Evolutionary conservation across 768 basidiomycete genomes (phyloP).

Genomic region (Daedaleopsis sinensis): DNA sequence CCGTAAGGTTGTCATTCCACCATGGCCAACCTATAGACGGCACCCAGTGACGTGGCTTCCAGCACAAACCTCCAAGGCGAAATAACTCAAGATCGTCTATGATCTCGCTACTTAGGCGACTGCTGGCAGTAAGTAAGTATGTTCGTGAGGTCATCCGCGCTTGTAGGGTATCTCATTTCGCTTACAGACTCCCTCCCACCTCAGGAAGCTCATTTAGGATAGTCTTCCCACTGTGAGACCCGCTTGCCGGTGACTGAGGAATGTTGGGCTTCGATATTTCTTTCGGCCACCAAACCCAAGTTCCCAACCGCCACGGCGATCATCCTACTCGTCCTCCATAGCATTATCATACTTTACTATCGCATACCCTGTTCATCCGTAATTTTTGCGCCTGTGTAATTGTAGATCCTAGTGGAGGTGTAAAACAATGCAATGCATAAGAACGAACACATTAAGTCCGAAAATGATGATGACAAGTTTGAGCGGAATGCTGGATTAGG

Average conservation of each 20-base stretch:
- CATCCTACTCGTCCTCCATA: background rate
- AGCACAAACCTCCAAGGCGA: slow-evolving; percentile 29
- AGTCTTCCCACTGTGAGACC: no score
- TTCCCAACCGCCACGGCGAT: background rate
- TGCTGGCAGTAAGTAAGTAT: no score
- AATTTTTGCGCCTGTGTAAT: no score
- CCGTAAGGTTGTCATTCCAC: slow-evolving; percentile 60
- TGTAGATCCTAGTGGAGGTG: background rate
- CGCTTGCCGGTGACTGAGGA: no score
- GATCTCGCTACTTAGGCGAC: background rate
- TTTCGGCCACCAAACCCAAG: background rate
- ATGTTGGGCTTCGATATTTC: no score
- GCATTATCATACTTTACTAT: background rate
- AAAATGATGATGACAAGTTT: slow-evolving; percentile 1
- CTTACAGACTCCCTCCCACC: no score
- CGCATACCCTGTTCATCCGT: no score
- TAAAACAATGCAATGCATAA: background rate
- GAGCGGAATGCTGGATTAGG: slow-evolving; percentile 7
- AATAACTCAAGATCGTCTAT: slow-evolving; percentile 10
- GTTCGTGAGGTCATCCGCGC: no score
- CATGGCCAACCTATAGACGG: slow-evolving; percentile 68
- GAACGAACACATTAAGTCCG: background rate
- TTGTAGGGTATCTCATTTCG: no score
- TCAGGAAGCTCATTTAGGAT: no score
- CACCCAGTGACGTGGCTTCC: slow-evolving; percentile 68